phyloP scores from a whole-genome alignment of 2,329 filamentous ascomycete genomes.

The Paraphaeosphaeria minitans region DNA sequence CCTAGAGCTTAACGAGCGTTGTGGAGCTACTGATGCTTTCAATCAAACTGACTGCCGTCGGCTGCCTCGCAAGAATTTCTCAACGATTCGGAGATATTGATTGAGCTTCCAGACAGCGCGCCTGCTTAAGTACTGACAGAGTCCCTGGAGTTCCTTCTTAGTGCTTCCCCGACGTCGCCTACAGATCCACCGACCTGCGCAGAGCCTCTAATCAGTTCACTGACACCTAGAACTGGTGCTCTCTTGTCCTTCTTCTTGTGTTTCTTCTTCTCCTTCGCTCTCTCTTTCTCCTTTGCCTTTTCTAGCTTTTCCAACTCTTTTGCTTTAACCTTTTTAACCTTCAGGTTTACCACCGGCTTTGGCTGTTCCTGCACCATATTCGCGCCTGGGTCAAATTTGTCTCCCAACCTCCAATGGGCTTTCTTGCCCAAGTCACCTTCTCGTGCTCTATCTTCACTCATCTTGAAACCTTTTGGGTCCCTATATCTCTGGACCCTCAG shows the following conservation, averaged over 20 bases:
- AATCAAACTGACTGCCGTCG: constrained; percentile 27
- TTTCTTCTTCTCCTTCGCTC: background rate
- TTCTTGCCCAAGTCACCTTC: constrained; percentile 28
- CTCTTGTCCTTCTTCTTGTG: background rate
- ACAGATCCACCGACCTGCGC: constrained; percentile 4
- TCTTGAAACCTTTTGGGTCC: constrained; percentile 25
- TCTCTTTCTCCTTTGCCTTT: constrained; percentile 3
- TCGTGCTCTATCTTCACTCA: constrained; percentile 28
- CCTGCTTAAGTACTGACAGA: background rate
- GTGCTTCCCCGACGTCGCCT: constrained; percentile 4
- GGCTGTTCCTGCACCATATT: background rate
- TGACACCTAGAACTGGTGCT: background rate
- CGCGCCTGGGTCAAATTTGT: background rate
- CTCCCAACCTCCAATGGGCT: constrained; percentile 28
- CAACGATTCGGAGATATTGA: no score
- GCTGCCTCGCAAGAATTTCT: no score
- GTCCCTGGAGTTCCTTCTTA: background rate
- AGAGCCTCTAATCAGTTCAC: constrained; percentile 5
- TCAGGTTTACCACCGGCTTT: background rate
- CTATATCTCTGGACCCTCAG: constrained; percentile 28
- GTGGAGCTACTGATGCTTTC: constrained; percentile 32
- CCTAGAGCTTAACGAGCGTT: constrained; percentile 22
- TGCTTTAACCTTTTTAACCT: background rate
- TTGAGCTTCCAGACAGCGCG: background rate
- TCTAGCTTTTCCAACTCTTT: background rate